phyloP scores from a whole-genome alignment of 305 asterid species.

The Solanum hybrid region DNA sequence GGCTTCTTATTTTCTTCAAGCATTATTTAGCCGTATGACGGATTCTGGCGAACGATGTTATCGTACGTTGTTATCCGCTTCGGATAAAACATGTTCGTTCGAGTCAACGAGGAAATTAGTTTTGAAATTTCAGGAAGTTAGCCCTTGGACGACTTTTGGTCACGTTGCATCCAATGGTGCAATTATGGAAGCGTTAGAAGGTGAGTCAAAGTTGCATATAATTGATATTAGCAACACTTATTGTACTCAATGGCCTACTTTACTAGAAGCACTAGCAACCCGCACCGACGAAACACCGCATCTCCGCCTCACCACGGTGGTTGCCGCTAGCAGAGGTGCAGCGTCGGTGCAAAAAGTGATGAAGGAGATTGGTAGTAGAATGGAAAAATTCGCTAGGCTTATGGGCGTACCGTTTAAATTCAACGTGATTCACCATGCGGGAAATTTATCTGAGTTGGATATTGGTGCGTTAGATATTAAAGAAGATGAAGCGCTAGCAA shows the following conservation, averaged over 20 bases:
- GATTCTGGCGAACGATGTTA: conserved; percentile 65
- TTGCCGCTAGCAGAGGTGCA: conserved; percentile 13
- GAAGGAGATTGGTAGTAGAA: conserved; percentile 72
- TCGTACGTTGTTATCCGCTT: conserved; percentile 36
- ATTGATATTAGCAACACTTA: conserved; percentile 78
- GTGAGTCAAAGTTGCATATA: conserved; percentile 61
- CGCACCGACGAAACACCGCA: conserved; percentile 82
- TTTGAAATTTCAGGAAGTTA: conserved; percentile 81
- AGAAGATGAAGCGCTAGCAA: conserved; percentile 71
- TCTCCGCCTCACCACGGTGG: conserved; percentile 64
- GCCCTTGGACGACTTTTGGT: conserved; percentile 91
- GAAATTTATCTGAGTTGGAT: conserved; percentile 65
- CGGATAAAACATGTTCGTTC: conserved; percentile 59
- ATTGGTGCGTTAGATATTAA: conserved; percentile 33
- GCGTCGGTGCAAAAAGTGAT: conserved; percentile 59
- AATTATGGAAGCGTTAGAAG: conserved; percentile 87
- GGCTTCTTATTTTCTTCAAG: conserved; percentile 77
- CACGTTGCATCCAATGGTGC: conserved; percentile 95
- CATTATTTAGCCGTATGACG: conserved; percentile 69
- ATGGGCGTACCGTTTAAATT: conserved; percentile 94
- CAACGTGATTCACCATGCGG: conserved; percentile 51
- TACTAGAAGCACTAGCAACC: conserved; percentile 88
- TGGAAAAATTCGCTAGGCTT: conserved; percentile 90
- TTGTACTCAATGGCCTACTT: conserved; percentile 98
- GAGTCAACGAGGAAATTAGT: conserved; percentile 63